Evolutionary conservation across 768 basidiomycete genomes (phyloP).

Genomic region (Boletus huronensis): DNA sequence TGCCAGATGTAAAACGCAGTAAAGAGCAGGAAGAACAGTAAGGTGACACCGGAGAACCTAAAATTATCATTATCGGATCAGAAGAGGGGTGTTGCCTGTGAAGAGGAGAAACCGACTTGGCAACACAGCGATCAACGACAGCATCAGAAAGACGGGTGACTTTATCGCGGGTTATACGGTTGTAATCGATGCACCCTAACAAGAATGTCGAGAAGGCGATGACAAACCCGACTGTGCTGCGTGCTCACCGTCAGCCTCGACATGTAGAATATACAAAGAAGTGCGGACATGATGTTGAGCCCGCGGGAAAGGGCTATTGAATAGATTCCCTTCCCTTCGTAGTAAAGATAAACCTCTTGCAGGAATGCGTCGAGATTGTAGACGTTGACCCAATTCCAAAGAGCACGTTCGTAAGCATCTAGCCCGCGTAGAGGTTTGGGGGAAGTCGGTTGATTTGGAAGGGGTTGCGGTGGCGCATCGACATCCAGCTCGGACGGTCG

Average conservation of each 20-base stretch:
- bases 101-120: conserved; percentile 52
- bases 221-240: conserved; percentile 95
- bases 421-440: conserved; percentile 61
- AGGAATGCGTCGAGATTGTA: conserved; percentile 95
- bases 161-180: conserved; percentile 64
- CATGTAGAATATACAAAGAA: conserved; percentile 16
- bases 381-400: conserved; percentile 99
- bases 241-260: conserved; percentile 25
- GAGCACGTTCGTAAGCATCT: conserved; percentile 82
- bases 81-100: neutral
- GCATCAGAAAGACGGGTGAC: conserved; percentile 73
- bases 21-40: conserved; percentile 83
- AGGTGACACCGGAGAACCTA: conserved; percentile 81
- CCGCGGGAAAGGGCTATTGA: conserved; percentile 89
- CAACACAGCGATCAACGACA: conserved; percentile 78
- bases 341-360: conserved; percentile 94
- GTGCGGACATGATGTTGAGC: conserved; percentile 89
- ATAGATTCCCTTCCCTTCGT: conserved; percentile 94
- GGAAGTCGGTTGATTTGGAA: conserved; percentile 20
- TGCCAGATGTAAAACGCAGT: conserved; percentile 89
- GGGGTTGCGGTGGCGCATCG: conserved; percentile 30
- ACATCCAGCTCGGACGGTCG: conserved; percentile 61
- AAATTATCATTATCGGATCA: conserved; percentile 12
- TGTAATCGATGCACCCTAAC: conserved; percentile 92
- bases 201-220: conserved; percentile 98